Conservation (phyloP, 768 basidiomycete genomes). For the Boletus rubroflammeus region DNA sequence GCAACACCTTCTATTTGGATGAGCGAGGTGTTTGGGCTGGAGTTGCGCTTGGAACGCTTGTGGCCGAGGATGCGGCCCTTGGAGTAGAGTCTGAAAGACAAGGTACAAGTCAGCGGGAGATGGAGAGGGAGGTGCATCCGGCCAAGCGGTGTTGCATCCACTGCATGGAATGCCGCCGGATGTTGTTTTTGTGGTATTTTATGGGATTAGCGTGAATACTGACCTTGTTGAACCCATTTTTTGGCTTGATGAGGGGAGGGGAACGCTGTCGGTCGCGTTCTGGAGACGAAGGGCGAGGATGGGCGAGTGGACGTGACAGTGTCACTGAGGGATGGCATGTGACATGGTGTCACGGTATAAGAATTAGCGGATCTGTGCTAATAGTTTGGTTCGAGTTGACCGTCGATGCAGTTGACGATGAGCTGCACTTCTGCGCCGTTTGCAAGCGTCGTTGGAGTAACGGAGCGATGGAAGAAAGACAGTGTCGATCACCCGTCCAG, state of each 20-base stretch:
- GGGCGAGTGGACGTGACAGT: slow-evolving; percentile 21
- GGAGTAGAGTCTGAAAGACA: slow-evolving; percentile 70
- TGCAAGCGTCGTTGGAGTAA: slow-evolving; percentile 45
- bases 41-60: slow-evolving; percentile 98
- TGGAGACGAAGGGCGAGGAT: slow-evolving; percentile 11
- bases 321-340: slow-evolving; percentile 27
- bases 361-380: too few relatives aligned
- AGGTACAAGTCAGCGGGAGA: neutral
- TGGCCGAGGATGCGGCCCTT: slow-evolving; percentile 97
- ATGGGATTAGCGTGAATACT: slow-evolving; percentile 29
- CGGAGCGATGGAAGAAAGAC: slow-evolving; percentile 58
- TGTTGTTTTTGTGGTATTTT: neutral
- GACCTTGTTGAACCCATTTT: slow-evolving; percentile 82
- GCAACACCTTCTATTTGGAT: slow-evolving; percentile 97
- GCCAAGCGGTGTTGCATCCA: slow-evolving; percentile 14
- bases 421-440: slow-evolving; percentile 49
- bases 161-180: neutral
- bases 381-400: slow-evolving; percentile 9
- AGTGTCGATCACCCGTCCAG: slow-evolving; percentile 16
- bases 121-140: slow-evolving; percentile 9
- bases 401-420: slow-evolving; percentile 42
- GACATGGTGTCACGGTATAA: slow-evolving; percentile 19
- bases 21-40: slow-evolving; percentile 92
- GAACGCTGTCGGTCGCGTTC: slow-evolving; percentile 26
- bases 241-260: slow-evolving; percentile 32